phyloP scores from a whole-genome alignment of 768 basidiomycete species.

The Megacollybia marginata region DNA sequence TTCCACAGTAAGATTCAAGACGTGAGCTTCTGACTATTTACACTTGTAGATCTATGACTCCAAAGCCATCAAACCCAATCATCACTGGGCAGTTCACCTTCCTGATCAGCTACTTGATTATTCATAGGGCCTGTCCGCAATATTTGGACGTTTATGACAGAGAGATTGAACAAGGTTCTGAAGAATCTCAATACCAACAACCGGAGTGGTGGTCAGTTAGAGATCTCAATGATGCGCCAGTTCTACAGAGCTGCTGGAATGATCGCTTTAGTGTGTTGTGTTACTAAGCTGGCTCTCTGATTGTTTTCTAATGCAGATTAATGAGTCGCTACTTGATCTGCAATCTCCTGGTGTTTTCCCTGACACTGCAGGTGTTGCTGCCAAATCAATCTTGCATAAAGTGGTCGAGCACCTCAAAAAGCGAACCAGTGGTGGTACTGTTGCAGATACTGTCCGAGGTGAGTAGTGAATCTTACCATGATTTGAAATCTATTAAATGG shows the following conservation, averaged over 20 bases:
- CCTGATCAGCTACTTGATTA: conserved; percentile 15
- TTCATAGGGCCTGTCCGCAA: conserved; percentile 20
- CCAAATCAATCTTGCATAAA: too few species aligned
- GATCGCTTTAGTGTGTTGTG: conserved; percentile 6
- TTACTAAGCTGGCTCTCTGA: not conserved
- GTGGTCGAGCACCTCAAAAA: too few species aligned
- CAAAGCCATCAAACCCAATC: conserved; percentile 19
- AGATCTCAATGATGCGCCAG: conserved; percentile 22
- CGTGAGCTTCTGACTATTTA: not conserved
- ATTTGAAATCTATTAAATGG: too few species aligned
- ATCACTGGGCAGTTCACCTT: conserved; percentile 21
- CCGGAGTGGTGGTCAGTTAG: conserved; percentile 18
- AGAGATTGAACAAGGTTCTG: conserved; percentile 22
- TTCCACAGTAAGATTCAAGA: not conserved
- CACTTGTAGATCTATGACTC: conserved; percentile 16
- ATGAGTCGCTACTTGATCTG: not conserved
- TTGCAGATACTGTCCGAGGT: too few species aligned
- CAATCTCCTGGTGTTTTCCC: conserved; percentile 1
- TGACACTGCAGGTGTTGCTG: conserved; percentile 11
- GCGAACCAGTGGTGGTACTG: too few species aligned
- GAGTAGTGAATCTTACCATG: too few species aligned
- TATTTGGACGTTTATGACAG: conserved; percentile 20
- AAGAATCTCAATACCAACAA: conserved; percentile 22
- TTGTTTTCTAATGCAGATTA: conserved; percentile 1
- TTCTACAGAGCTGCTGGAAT: conserved; percentile 11